These are phyloP conservation scores for Lanmaoa pseudosensibilis DNA, from an alignment of 768 basidiomycete species.

Conservation along the genomic window DNA sequence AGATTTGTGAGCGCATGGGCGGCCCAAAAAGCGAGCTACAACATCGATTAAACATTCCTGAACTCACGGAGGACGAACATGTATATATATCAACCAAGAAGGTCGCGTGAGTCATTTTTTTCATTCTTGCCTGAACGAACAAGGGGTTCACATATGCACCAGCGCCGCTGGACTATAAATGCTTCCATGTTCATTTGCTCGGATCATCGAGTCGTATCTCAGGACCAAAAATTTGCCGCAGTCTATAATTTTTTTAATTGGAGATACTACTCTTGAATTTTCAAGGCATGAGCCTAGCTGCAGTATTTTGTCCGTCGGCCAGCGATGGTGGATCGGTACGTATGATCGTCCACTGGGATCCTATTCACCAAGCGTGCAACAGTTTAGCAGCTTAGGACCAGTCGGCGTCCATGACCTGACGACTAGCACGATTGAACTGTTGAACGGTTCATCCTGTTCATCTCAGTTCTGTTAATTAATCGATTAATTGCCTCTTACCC, in stretches of 20 bases:
- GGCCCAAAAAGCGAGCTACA: slow-evolving; percentile 27
- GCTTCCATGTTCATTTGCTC: neutral
- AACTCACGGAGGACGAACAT: slow-evolving; percentile 5
- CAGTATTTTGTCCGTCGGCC: neutral
- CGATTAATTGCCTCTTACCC: neutral
- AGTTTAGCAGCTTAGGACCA: neutral
- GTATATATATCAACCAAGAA: slow-evolving; percentile 12
- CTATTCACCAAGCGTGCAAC: neutral
- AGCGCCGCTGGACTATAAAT: slow-evolving; percentile 21
- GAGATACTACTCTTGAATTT: neutral
- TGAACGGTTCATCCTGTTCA: neutral
- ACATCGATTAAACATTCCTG: neutral
- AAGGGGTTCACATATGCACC: slow-evolving; percentile 1
- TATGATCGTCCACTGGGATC: neutral
- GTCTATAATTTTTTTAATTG: slow-evolving; percentile 13
- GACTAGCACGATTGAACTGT: neutral
- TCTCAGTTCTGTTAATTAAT: slow-evolving; percentile 3
- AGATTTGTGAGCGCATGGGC: slow-evolving; percentile 33
- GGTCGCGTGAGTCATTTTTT: slow-evolving; percentile 22
- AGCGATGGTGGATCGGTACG: neutral
- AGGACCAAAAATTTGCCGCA: slow-evolving; percentile 3
- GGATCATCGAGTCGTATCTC: slow-evolving; percentile 7
- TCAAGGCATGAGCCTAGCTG: neutral
- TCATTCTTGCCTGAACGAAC: neutral
- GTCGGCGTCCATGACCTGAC: neutral